Percentiles rank a stretch among this genome's conserved stretches.
phyloP scores from a whole-genome alignment of 106 monocot genomes.

The Ottelia alismoides region DNA sequence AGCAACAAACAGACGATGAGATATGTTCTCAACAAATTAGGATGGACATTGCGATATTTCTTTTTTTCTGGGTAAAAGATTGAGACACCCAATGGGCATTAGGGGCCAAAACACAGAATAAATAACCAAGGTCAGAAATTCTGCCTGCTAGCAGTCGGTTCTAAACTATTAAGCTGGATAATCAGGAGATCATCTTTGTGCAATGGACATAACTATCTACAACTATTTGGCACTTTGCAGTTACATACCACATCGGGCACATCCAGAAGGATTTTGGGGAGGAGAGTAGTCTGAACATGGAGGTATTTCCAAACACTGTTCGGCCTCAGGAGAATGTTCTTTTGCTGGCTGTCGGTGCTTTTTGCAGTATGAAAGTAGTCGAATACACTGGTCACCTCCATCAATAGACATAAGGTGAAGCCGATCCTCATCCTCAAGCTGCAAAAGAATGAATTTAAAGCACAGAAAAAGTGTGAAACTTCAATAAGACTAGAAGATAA shows the following conservation, averaged over 20 bases:
- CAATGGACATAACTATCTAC: no score
- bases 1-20: no score
- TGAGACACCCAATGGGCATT: no score
- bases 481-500: conserved; percentile 1
- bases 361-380: conserved; percentile 88
- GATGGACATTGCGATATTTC: no score
- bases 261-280: conserved; percentile 62
- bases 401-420: conserved; percentile 68
- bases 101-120: no score
- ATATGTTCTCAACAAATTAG: no score
- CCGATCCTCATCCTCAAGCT: conserved; percentile 88
- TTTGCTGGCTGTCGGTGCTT: conserved; percentile 74
- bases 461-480: not conserved
- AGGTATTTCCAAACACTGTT: conserved; percentile 18
- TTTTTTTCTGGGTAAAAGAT: no score
- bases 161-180: no score
- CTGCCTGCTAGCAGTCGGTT: no score
- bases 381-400: conserved; percentile 82
- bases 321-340: conserved; percentile 31
- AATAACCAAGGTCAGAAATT: no score
- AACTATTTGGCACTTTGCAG: no score
- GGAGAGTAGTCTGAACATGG: conserved; percentile 25
- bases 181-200: no score
- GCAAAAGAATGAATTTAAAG: not conserved
- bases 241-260: conserved; percentile 70